phyloP scores from a whole-genome alignment of 202 grass and related monocot genomes.

The Zoysia matrella region DNA sequence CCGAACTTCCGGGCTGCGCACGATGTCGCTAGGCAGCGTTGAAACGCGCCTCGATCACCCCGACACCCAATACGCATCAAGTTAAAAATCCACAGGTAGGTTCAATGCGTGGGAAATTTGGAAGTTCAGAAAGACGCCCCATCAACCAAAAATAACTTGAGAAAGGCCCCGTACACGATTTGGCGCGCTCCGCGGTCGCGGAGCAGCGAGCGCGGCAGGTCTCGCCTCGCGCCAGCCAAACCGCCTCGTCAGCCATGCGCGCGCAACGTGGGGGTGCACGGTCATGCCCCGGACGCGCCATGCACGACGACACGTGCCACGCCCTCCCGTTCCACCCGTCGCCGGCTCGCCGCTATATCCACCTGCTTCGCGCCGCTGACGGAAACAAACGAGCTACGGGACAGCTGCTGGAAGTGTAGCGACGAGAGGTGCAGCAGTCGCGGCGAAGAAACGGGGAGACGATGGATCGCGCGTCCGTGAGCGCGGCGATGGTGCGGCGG shows the following conservation, averaged over 20 bases:
- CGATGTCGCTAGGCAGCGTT: too few species aligned
- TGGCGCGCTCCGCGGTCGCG: neutral
- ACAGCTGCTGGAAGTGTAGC: neutral
- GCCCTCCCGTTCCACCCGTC: slow-evolving; percentile 40
- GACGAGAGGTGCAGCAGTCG: neutral
- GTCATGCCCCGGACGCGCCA: slow-evolving; percentile 4
- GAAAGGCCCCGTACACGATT: too few species aligned
- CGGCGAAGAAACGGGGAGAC: neutral
- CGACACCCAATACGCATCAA: too few species aligned
- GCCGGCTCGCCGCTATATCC: slow-evolving; percentile 34
- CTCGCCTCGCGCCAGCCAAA: slow-evolving; percentile 15
- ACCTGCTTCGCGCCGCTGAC: neutral
- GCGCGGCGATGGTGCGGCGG: slow-evolving; percentile 2
- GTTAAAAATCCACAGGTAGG: too few species aligned
- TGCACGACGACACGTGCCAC: slow-evolving; percentile 55
- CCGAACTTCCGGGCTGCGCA: too few species aligned
- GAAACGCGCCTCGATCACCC: too few species aligned
- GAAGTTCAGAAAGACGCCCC: too few species aligned
- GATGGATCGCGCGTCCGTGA: slow-evolving; percentile 9
- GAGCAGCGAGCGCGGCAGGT: neutral
- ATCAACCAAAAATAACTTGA: too few species aligned
- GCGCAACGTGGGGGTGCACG: slow-evolving; percentile 28
- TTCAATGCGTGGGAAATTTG: too few species aligned
- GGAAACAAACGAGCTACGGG: neutral
- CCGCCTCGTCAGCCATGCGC: neutral